A percentile compares a stretch with the other conserved stretches of the same genome.
Evolutionary conservation across 129 eudicot genomes (phyloP).

Genomic region (Silybum marianum): DNA sequence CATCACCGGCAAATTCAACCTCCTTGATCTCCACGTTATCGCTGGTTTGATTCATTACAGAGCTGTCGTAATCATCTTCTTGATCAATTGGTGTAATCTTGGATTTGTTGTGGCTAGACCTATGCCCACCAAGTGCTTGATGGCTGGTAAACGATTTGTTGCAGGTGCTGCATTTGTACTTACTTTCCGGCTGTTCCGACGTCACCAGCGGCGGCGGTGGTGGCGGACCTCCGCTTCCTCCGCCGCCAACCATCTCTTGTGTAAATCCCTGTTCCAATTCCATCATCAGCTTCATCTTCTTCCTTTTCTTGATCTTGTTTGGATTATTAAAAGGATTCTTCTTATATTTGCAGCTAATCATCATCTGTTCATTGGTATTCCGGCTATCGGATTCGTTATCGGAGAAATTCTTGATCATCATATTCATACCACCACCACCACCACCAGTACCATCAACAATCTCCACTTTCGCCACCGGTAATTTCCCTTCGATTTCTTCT

Average conservation of each 20-base stretch:
- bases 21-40: conserved; percentile 6
- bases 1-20: conserved; percentile 10
- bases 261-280: conserved; percentile 27
- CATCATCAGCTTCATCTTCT: conserved; percentile 51
- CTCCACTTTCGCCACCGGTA: not conserved
- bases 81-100: conserved; percentile 26
- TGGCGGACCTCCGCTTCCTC: not conserved
- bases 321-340: not conserved
- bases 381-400: conserved; percentile 22
- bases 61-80: not conserved
- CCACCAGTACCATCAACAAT: no score
- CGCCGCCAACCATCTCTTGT: not conserved
- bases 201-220: not conserved
- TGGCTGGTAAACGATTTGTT: conserved; percentile 47
- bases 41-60: not conserved
- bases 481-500: not conserved
- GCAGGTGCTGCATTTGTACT: conserved; percentile 59
- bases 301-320: conserved; percentile 28
- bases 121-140: conserved; percentile 76
- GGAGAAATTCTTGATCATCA: not conserved
- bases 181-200: conserved; percentile 12
- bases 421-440: not conserved
- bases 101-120: conserved; percentile 55
- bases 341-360: not conserved
- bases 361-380: no score